Evolutionary conservation across 768 basidiomycete species (phyloP).

Genomic region (Phlegmacium glaucopus): DNA sequence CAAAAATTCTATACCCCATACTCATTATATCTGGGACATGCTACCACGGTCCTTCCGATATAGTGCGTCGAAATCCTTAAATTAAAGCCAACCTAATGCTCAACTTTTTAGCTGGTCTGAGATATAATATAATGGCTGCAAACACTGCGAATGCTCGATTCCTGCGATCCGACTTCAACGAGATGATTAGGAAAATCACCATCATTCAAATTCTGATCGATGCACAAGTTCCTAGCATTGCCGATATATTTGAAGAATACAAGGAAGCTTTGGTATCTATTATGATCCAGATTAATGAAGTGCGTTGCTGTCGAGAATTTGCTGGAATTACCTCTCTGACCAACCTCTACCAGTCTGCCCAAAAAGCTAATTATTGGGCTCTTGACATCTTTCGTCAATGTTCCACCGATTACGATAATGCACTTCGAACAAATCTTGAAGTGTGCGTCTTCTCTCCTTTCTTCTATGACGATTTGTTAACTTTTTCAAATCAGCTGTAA

Average conservation of each 20-base stretch:
- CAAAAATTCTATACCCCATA: conserved; percentile 1
- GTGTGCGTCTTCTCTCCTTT: conserved; percentile 3
- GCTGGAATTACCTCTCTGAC: neutral
- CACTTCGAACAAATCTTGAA: neutral
- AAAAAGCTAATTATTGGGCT: conserved; percentile 18
- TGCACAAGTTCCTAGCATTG: conserved; percentile 10
- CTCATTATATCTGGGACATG: conserved; percentile 9
- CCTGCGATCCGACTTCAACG: conserved; percentile 11
- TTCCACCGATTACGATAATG: conserved; percentile 10
- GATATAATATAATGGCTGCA: conserved; percentile 13
- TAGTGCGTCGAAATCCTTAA: conserved; percentile 8
- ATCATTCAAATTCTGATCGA: conserved; percentile 14
- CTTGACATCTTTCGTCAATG: conserved; percentile 11
- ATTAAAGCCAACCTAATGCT: neutral
- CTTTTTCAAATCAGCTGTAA: conserved; percentile 10
- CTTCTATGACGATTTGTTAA: neutral
- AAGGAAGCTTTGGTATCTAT: neutral
- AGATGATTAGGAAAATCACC: conserved; percentile 17
- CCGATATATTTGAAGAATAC: conserved; percentile 14
- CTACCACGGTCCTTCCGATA: conserved; percentile 18
- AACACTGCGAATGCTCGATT: conserved; percentile 13
- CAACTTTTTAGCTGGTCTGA: conserved; percentile 13
- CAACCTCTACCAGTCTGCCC: conserved; percentile 6
- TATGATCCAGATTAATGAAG: conserved; percentile 5
- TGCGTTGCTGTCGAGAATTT: neutral